Conservation (phyloP, 352 stramenopile genomes). For the Pelagophyceae sp. region DNA sequence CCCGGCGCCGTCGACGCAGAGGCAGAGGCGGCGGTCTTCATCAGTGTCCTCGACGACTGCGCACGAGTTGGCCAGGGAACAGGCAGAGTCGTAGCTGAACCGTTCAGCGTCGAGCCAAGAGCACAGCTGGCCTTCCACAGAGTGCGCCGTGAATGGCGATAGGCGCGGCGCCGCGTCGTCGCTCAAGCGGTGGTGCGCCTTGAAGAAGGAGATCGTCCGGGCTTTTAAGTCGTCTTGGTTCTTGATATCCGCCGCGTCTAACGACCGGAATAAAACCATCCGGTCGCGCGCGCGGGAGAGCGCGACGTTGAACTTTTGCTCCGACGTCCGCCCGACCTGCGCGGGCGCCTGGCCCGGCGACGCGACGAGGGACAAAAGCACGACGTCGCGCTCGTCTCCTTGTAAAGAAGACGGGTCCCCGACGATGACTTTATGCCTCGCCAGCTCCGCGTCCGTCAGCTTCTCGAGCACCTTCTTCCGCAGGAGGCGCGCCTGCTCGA, state of each 20-base stretch:
- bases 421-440: conserved; percentile 39
- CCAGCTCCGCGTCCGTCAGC: conserved; percentile 34
- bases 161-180: not conserved
- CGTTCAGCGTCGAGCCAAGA: not conserved
- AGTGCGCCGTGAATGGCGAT: not conserved
- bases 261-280: conserved; percentile 38
- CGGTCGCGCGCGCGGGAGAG: conserved; percentile 38
- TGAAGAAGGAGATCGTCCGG: conserved; percentile 39
- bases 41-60: not conserved
- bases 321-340: conserved; percentile 41
- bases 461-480: conserved; percentile 35
- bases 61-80: not conserved
- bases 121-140: not conserved
- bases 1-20: not conserved
- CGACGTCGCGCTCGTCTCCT: conserved; percentile 42
- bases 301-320: conserved; percentile 42
- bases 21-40: not conserved
- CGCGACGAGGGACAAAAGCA: conserved; percentile 45
- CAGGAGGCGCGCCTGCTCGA: conserved; percentile 44
- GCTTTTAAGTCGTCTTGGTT: conserved; percentile 41
- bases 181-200: not conserved
- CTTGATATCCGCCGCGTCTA: conserved; percentile 36
- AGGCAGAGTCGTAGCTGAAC: not conserved
- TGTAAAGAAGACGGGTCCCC: conserved; percentile 43
- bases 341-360: conserved; percentile 35